Evolutionary conservation across 169 alveolate genomes (phyloP).

Genomic region (Plasmodium reichenowi): DNA sequence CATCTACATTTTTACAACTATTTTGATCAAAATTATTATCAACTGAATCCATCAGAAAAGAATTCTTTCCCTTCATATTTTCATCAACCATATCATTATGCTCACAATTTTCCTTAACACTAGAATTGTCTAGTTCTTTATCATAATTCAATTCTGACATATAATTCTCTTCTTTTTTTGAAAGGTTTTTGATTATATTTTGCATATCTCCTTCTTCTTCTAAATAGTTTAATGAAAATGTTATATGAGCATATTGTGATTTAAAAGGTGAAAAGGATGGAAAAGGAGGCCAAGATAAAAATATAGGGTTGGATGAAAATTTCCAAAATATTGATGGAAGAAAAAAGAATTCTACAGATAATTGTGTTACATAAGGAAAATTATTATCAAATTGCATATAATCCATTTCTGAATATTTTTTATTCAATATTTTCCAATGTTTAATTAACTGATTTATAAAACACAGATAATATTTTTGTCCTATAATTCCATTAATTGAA

Average conservation of each 20-base stretch:
- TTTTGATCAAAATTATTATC: not conserved
- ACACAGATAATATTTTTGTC: constrained; percentile 67
- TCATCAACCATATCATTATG: not conserved
- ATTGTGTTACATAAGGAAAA: constrained; percentile 56
- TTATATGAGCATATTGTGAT: constrained; percentile 72
- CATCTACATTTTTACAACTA: not conserved
- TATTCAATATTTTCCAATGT: constrained; percentile 64
- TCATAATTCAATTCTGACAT: not conserved
- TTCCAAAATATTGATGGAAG: constrained; percentile 71
- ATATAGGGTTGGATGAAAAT: constrained; percentile 59
- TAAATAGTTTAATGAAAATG: constrained; percentile 16
- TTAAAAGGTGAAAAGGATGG: constrained; percentile 76
- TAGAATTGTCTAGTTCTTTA: not conserved
- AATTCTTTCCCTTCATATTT: not conserved
- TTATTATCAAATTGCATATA: constrained; percentile 64
- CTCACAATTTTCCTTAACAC: not conserved
- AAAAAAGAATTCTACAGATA: constrained; percentile 51
- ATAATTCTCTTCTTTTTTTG: not conserved
- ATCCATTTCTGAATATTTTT: constrained; percentile 52
- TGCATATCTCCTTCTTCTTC: not conserved
- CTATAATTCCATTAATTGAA: constrained; percentile 63
- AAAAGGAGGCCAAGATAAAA: constrained; percentile 73
- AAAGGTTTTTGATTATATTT: not conserved
- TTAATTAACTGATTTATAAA: constrained; percentile 49
- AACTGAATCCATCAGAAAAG: not conserved